These are phyloP conservation scores for Akanthomyces lecanii DNA, from an alignment of 2,329 filamentous ascomycete species.

Conservation along the genomic window DNA sequence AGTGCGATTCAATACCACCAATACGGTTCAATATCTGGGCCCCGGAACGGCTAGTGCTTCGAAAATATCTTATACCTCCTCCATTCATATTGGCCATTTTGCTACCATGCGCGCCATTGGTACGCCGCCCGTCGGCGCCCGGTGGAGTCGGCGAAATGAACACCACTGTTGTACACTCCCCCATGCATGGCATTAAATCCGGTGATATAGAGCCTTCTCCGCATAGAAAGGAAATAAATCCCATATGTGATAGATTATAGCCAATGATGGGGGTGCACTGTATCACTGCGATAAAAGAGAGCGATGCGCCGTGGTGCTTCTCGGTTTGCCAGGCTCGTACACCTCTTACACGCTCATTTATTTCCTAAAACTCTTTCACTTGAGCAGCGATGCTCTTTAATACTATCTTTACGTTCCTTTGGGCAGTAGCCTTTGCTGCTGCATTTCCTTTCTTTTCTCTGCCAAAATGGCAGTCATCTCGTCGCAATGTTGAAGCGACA, in stretches of 20 bases:
- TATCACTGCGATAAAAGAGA: not conserved
- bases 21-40: not conserved
- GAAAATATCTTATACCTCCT: not conserved
- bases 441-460: constrained; percentile 12
- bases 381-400: constrained; percentile 13
- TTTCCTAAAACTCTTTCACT: not conserved
- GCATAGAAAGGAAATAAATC: not conserved
- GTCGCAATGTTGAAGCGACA: not conserved
- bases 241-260: not conserved
- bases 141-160: constrained; percentile 13
- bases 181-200: not conserved
- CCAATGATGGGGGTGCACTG: not conserved
- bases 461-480: not conserved
- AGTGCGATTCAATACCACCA: not conserved
- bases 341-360: constrained; percentile 4
- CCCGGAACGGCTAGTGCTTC: not conserved
- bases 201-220: constrained; percentile 2
- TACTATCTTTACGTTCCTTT: constrained; percentile 11
- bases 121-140: not conserved
- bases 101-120: not conserved
- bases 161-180: not conserved
- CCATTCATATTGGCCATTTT: not conserved
- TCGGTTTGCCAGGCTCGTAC: not conserved
- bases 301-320: not conserved
- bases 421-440: not conserved